A percentile compares a stretch with the other conserved stretches of the same genome.
Evolutionary conservation across 768 basidiomycete genomes (phyloP).

Genomic region (Tubosaeta brunneosetosa): DNA sequence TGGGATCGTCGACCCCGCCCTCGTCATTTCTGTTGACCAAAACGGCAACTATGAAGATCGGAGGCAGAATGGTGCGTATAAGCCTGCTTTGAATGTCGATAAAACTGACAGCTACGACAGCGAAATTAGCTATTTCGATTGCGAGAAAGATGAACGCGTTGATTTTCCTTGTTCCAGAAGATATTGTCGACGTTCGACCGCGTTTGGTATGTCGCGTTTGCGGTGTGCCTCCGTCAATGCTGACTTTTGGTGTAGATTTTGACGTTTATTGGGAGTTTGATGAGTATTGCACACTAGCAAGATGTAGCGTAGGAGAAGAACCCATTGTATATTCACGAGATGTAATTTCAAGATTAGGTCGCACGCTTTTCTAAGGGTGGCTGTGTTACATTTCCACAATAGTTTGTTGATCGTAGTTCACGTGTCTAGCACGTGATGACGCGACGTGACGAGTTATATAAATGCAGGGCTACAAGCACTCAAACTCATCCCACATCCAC

Average conservation of each 20-base stretch:
- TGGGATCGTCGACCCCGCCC: constrained; percentile 87
- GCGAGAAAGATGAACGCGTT: constrained; percentile 96
- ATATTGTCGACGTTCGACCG: constrained; percentile 91
- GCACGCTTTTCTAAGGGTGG: constrained; percentile 9
- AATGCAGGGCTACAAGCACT: background rate
- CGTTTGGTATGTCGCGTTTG: constrained; percentile 52
- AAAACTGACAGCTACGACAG: constrained; percentile 37
- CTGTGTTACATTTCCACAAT: constrained; percentile 26
- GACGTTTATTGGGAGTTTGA: constrained; percentile 92
- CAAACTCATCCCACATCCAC: background rate
- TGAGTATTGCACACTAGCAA: constrained; percentile 55
- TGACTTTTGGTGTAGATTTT: constrained; percentile 48
- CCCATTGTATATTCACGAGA: background rate
- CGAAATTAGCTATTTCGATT: constrained; percentile 96
- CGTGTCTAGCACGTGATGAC: constrained; percentile 24
- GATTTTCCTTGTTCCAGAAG: constrained; percentile 96
- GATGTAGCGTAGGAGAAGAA: background rate
- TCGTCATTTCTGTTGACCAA: constrained; percentile 63
- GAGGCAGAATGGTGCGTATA: constrained; percentile 77
- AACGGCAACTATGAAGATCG: constrained; percentile 78
- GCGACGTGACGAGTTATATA: constrained; percentile 27
- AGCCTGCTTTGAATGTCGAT: background rate
- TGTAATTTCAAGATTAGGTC: background rate
- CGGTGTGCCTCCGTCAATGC: background rate
- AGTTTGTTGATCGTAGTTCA: constrained; percentile 19